Percentiles rank a stretch among this genome's conserved stretches.
These are phyloP conservation scores for Camelina laxa DNA, from an alignment of 345 rosid species.

Conservation along the genomic window DNA sequence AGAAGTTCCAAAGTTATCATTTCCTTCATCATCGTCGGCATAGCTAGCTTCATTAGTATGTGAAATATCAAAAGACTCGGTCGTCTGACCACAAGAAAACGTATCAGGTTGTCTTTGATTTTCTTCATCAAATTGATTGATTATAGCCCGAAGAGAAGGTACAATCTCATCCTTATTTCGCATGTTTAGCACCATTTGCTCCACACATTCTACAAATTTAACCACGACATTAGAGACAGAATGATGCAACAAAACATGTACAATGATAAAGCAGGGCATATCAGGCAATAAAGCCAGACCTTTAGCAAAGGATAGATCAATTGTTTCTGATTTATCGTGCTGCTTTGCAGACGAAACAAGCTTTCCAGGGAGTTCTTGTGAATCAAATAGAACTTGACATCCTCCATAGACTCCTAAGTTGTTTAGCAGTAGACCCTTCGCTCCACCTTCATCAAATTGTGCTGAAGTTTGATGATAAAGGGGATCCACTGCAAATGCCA, in stretches of 20 bases:
- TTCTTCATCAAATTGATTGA: constrained; percentile 73
- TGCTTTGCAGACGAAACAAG: constrained; percentile 53
- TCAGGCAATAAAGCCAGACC: constrained; percentile 57
- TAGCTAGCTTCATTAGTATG: constrained; percentile 50
- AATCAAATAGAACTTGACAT: constrained; percentile 92
- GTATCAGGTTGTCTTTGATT: constrained; percentile 63
- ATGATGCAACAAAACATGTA: constrained; percentile 2
- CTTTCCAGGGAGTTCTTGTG: constrained; percentile 86
- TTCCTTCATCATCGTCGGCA: constrained; percentile 56
- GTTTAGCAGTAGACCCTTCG: constrained; percentile 82
- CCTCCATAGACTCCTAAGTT: constrained; percentile 90
- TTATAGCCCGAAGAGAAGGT: constrained; percentile 67
- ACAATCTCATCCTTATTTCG: constrained; percentile 72
- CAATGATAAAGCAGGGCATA: constrained; percentile 21
- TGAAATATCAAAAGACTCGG: constrained; percentile 48
- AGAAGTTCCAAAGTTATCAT: constrained; percentile 56
- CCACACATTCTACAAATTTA: constrained; percentile 63
- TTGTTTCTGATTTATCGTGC: constrained; percentile 54
- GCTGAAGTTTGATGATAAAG: constrained; percentile 97
- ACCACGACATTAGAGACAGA: constrained; percentile 13
- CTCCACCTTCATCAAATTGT: constrained; percentile 99
- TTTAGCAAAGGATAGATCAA: constrained; percentile 79
- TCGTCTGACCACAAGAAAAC: constrained; percentile 52
- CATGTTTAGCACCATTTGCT: constrained; percentile 71
- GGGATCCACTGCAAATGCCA: constrained; percentile 95